A percentile compares a stretch with the other conserved stretches of the same genome.
Evolutionary conservation across 352 stramenopile genomes (phyloP).

Genomic region (Plasmopara viticola): DNA sequence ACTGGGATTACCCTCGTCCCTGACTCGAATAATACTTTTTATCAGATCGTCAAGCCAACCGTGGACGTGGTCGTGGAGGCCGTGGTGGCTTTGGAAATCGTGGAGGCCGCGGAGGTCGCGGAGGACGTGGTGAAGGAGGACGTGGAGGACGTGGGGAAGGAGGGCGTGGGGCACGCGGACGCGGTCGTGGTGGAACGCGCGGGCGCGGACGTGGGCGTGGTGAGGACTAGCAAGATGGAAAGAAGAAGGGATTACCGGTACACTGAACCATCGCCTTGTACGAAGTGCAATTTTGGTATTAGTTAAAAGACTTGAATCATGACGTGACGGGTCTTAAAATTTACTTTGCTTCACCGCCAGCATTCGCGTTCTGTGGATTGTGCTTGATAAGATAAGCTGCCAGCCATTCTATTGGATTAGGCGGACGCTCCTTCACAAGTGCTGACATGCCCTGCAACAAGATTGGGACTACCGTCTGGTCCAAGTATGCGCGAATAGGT

Average conservation of each 20-base stretch:
- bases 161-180: slow-evolving; percentile 26
- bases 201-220: slow-evolving; percentile 37
- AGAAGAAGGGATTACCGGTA: no score
- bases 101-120: slow-evolving; percentile 35
- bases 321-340: slow-evolving; percentile 5
- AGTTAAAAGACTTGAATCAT: slow-evolving; percentile 1
- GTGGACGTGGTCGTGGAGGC: slow-evolving; percentile 63
- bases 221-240: slow-evolving; percentile 22
- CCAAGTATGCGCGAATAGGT: slow-evolving; percentile 96
- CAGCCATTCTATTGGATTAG: slow-evolving; percentile 97
- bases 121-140: slow-evolving; percentile 27
- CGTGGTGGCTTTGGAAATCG: slow-evolving; percentile 45
- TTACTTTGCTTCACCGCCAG: slow-evolving; percentile 53
- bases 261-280: no score
- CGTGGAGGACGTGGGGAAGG: slow-evolving; percentile 30
- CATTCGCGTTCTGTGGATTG: slow-evolving; percentile 87
- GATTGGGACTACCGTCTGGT: slow-evolving; percentile 98
- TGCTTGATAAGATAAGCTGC: slow-evolving; percentile 94
- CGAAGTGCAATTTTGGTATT: background rate
- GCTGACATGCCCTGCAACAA: slow-evolving; percentile 97
- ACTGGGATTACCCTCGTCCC: background rate
- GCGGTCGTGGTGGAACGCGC: slow-evolving; percentile 34
- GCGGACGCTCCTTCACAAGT: slow-evolving; percentile 95
- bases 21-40: slow-evolving; percentile 7
- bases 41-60: slow-evolving; percentile 63